phyloP scores from a whole-genome alignment of 2,329 filamentous ascomycete species.

The Emmonsia crescens region DNA sequence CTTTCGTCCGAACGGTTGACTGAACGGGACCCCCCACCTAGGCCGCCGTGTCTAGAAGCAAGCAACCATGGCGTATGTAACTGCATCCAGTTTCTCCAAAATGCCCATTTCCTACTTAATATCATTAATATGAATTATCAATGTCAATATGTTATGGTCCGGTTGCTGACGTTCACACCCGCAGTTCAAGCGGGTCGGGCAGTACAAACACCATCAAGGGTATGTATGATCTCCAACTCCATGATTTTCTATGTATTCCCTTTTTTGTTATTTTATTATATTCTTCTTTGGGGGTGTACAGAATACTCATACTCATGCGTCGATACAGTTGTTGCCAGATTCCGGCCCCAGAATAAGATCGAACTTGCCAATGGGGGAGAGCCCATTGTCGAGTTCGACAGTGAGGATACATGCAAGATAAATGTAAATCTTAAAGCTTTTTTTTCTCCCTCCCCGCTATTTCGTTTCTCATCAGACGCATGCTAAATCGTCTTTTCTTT shows the following conservation, averaged over 20 bases:
- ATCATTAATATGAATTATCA: slow-evolving; percentile 3
- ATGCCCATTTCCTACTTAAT: not conserved
- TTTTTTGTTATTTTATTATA: too few relatives aligned
- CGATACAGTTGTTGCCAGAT: slow-evolving; percentile 83
- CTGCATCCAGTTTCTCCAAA: not conserved
- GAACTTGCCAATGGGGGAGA: slow-evolving; percentile 84
- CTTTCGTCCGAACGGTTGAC: not conserved
- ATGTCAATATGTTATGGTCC: slow-evolving; percentile 1
- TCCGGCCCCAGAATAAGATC: slow-evolving; percentile 91
- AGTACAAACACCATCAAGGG: slow-evolving; percentile 44
- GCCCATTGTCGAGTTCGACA: slow-evolving; percentile 80
- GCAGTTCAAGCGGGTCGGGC: slow-evolving; percentile 22
- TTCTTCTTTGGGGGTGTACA: not conserved
- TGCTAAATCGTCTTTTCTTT: slow-evolving; percentile 9
- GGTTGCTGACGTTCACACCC: slow-evolving; percentile 13
- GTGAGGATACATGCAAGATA: slow-evolving; percentile 77
- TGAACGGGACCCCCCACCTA: not conserved
- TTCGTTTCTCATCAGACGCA: not conserved
- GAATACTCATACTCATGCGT: slow-evolving; percentile 20
- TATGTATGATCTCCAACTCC: slow-evolving; percentile 22
- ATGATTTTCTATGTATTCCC: not conserved
- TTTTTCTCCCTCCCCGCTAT: not conserved
- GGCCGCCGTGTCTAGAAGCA: not conserved
- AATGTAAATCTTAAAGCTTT: slow-evolving; percentile 49
- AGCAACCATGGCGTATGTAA: slow-evolving; percentile 39